Conservation (phyloP, 805 yeast species). For the Groenewaldozyma tartarivorans region DNA sequence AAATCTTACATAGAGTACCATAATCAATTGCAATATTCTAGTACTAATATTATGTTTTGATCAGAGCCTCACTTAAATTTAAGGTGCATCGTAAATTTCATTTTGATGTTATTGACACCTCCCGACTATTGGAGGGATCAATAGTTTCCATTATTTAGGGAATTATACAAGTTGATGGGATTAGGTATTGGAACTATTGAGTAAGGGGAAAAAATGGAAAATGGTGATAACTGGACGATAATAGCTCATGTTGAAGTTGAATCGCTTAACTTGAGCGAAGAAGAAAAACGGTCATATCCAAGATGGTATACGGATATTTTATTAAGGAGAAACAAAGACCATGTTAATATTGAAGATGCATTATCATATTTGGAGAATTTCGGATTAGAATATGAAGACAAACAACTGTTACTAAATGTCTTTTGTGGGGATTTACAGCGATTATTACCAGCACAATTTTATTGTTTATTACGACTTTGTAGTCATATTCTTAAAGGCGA, state of each 20-base stretch:
- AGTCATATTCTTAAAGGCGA: conserved; percentile 53
- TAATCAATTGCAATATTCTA: too few relatives aligned
- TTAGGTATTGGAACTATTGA: too few relatives aligned
- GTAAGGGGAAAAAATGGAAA: neutral
- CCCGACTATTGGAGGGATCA: too few relatives aligned
- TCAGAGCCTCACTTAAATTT: too few relatives aligned
- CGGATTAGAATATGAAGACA: conserved; percentile 44
- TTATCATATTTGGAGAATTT: conserved; percentile 71
- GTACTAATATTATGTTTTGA: too few relatives aligned
- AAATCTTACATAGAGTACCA: neutral
- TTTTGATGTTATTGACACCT: too few relatives aligned
- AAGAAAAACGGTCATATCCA: conserved; percentile 76
- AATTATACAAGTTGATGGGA: too few relatives aligned
- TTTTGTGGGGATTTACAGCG: conserved; percentile 33
- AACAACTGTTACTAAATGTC: conserved; percentile 28
- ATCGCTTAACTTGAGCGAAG: conserved; percentile 51
- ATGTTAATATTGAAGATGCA: conserved; percentile 69
- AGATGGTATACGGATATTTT: conserved; percentile 89
- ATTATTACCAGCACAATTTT: conserved; percentile 83
- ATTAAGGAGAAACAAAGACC: conserved; percentile 51
- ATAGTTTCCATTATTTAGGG: too few relatives aligned
- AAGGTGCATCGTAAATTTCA: too few relatives aligned
- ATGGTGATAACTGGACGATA: neutral
- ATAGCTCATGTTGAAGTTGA: conserved; percentile 19
- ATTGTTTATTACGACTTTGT: conserved; percentile 71